Conservation (phyloP, 495 filamentous ascomycete genomes). For the Stereocaulon alpinum region DNA sequence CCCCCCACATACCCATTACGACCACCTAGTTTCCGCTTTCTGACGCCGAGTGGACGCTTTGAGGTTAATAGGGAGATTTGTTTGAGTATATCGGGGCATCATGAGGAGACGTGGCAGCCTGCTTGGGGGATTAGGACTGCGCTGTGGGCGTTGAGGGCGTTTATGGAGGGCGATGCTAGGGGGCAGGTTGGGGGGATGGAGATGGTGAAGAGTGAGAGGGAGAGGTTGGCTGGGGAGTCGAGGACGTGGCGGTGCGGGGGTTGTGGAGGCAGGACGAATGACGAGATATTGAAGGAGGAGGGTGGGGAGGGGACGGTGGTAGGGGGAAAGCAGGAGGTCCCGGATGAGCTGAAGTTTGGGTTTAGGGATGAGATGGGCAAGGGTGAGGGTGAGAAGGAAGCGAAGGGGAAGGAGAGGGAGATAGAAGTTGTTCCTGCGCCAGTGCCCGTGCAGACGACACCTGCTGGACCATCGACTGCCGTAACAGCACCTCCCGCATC, state of each 20-base stretch:
- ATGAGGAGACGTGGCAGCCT: constrained; percentile 97
- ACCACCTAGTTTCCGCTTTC: constrained; percentile 87
- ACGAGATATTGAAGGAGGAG: constrained; percentile 54
- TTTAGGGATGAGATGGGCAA: constrained; percentile 35
- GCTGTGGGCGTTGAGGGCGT: constrained; percentile 42
- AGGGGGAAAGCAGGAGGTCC: constrained; percentile 29
- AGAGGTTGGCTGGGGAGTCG: constrained; percentile 54
- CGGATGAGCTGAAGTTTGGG: constrained; percentile 38
- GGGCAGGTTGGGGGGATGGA: constrained; percentile 87
- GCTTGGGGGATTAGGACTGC: constrained; percentile 82
- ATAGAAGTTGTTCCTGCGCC: not conserved
- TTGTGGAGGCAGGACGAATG: constrained; percentile 57
- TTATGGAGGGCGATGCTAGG: constrained; percentile 41
- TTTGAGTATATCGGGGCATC: constrained; percentile 82
- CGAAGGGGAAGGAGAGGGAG: constrained; percentile 5
- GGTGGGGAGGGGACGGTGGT: constrained; percentile 35
- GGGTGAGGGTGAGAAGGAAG: constrained; percentile 33
- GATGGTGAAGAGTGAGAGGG: constrained; percentile 49
- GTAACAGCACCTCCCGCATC: constrained; percentile 13
- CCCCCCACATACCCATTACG: constrained; percentile 81
- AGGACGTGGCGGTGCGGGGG: constrained; percentile 50
- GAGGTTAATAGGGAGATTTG: constrained; percentile 97
- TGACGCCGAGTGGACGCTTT: constrained; percentile 85
- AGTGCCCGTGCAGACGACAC: not conserved
- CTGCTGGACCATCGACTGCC: not conserved